These are phyloP conservation scores for Podosphaera aphanis DNA, from an alignment of 2,329 filamentous ascomycete species.

Conservation along the genomic window DNA sequence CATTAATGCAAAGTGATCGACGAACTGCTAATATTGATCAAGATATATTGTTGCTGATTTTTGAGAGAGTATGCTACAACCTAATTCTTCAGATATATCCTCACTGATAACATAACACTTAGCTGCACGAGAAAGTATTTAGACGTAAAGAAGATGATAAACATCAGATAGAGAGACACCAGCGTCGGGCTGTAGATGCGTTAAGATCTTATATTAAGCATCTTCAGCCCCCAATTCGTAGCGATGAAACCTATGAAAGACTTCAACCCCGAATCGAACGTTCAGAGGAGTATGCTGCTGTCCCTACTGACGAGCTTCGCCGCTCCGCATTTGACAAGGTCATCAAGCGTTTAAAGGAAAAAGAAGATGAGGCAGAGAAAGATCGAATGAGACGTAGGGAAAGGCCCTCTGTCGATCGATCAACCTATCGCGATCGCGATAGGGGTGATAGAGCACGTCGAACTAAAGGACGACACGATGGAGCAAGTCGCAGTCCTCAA, in stretches of 20 bases:
- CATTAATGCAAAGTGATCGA: conserved; percentile 61
- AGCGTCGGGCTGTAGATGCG: conserved; percentile 64
- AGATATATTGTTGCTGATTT: conserved; percentile 59
- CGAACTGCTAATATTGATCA: conserved; percentile 71
- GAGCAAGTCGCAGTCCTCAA: conserved; percentile 72
- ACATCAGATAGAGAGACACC: conserved; percentile 57
- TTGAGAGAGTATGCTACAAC: conserved; percentile 40
- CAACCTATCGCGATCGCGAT: conserved; percentile 23
- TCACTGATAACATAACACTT: conserved; percentile 12
- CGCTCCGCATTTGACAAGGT: conserved; percentile 76
- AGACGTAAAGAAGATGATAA: conserved; percentile 69
- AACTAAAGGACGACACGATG: conserved; percentile 28
- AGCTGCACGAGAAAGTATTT: conserved; percentile 67
- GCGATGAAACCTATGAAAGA: conserved; percentile 71
- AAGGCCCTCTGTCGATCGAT: conserved; percentile 23
- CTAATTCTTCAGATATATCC: background rate
- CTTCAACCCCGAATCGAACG: conserved; percentile 59
- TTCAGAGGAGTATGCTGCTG: conserved; percentile 60
- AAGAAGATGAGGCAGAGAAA: conserved; percentile 60
- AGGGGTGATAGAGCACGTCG: conserved; percentile 45
- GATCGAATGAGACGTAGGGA: conserved; percentile 36
- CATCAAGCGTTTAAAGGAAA: conserved; percentile 72
- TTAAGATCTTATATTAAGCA: conserved; percentile 73
- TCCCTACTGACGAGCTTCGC: conserved; percentile 63
- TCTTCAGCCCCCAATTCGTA: conserved; percentile 58